Percentiles rank a stretch among this genome's conserved stretches.
phyloP scores from a whole-genome alignment of 345 rosid species.

The Eucalyptus marginata region DNA sequence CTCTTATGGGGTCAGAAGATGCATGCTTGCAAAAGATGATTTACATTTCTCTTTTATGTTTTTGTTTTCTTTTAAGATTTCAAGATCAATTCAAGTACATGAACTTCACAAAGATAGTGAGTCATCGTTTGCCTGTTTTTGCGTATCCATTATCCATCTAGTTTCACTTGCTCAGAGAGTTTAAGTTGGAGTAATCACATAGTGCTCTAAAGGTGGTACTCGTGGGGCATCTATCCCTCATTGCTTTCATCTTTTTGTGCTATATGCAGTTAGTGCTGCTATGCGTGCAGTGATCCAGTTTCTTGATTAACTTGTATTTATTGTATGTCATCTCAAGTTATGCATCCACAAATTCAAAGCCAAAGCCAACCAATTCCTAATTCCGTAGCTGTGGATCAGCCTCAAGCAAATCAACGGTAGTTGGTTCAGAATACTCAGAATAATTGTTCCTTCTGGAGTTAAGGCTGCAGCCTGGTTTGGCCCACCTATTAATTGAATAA shows the following conservation, averaged over 20 bases:
- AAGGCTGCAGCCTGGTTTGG: constrained; percentile 23
- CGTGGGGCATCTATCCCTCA: neutral
- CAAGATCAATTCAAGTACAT: neutral
- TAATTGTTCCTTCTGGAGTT: constrained; percentile 11
- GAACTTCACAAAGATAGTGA: neutral
- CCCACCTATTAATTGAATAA: neutral
- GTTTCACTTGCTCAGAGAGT: neutral
- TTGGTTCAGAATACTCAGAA: constrained; percentile 54
- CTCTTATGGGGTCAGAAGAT: neutral
- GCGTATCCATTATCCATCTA: neutral
- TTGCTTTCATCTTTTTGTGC: neutral
- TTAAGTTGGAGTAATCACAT: neutral
- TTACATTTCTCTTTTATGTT: neutral
- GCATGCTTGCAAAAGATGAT: neutral
- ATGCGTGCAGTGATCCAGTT: neutral
- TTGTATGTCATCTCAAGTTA: constrained; percentile 9
- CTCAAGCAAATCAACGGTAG: constrained; percentile 56
- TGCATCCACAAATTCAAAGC: constrained; percentile 40
- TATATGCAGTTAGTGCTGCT: neutral
- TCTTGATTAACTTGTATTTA: neutral
- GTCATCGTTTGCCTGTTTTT: neutral
- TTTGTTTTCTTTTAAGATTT: neutral
- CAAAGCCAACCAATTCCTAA: constrained; percentile 51
- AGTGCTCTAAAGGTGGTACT: neutral
- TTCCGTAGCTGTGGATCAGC: constrained; percentile 37